Conservation (phyloP, 1,139 yeast species). For the Geotrichum phurueaensis region DNA sequence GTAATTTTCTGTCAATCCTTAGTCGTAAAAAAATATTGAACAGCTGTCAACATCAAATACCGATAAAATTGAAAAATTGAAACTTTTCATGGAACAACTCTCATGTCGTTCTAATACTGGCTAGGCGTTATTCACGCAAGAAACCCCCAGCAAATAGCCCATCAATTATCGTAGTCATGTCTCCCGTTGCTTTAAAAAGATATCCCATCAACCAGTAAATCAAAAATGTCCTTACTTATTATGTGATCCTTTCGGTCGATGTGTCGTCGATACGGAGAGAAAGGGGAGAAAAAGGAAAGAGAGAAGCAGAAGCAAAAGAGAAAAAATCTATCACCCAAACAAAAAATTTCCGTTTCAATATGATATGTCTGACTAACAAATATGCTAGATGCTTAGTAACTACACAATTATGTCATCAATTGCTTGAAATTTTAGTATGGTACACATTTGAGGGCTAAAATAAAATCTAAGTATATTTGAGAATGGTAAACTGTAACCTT, state of each 20-base stretch:
- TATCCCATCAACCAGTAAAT: neutral
- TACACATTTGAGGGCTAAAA: neutral
- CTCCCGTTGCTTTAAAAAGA: neutral
- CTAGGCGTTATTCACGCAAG: neutral
- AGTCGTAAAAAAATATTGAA: neutral
- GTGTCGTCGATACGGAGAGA: slow-evolving; percentile 8
- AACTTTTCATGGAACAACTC: neutral
- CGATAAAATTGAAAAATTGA: neutral
- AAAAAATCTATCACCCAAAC: neutral
- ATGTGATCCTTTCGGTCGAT: slow-evolving; percentile 15
- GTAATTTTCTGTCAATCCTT: too few species aligned
- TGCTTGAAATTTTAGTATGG: neutral
- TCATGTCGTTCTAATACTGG: neutral
- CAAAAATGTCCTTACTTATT: slow-evolving; percentile 10
- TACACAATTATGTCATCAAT: neutral
- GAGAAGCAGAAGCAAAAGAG: neutral
- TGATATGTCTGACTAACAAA: neutral
- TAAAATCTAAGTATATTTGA: neutral
- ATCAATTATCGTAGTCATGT: neutral
- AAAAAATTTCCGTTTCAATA: slow-evolving; percentile 2
- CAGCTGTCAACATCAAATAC: neutral
- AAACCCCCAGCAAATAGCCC: neutral
- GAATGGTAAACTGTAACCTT: neutral
- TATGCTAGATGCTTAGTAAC: neutral
- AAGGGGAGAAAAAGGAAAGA: neutral